Percentiles rank a stretch among this genome's conserved stretches.
These are phyloP conservation scores for Zygoascus sp. DNA, from an alignment of 1,139 yeast species.

Conservation along the genomic window DNA sequence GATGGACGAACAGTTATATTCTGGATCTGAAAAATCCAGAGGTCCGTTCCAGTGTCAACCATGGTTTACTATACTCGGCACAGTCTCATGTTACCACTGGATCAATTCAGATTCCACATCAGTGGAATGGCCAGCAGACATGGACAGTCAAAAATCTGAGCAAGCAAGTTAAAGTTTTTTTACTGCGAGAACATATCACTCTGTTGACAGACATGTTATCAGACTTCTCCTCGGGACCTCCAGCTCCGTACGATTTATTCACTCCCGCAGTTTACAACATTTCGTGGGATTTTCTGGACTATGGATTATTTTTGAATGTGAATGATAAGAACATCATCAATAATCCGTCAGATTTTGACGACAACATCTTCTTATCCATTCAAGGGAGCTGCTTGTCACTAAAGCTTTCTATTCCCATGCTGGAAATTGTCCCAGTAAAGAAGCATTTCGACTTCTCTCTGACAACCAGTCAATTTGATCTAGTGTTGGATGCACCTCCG, in stretches of 20 bases:
- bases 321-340: slow-evolving; percentile 85
- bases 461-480: slow-evolving; percentile 54
- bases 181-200: slow-evolving; percentile 79
- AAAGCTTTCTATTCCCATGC: slow-evolving; percentile 53
- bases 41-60: slow-evolving; percentile 79
- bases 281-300: slow-evolving; percentile 56
- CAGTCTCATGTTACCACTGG: slow-evolving; percentile 54
- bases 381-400: slow-evolving; percentile 58
- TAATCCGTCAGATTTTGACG: slow-evolving; percentile 78
- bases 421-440: slow-evolving; percentile 53
- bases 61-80: slow-evolving; percentile 69
- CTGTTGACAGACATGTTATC: slow-evolving; percentile 66
- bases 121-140: slow-evolving; percentile 72
- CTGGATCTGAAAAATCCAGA: slow-evolving; percentile 56
- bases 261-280: slow-evolving; percentile 63
- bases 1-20: slow-evolving; percentile 54
- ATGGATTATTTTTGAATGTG: slow-evolving; percentile 65
- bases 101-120: slow-evolving; percentile 62
- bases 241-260: slow-evolving; percentile 65
- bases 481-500: slow-evolving; percentile 73
- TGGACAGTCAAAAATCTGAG: slow-evolving; percentile 64
- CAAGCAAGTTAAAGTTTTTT: slow-evolving; percentile 51
- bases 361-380: slow-evolving; percentile 70
- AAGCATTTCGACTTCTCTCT: slow-evolving; percentile 53
- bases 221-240: slow-evolving; percentile 75